Base-by-base conservation (phyloP, 371 early-diverging fungal species). In the Apophysomyces elegans region DNA sequence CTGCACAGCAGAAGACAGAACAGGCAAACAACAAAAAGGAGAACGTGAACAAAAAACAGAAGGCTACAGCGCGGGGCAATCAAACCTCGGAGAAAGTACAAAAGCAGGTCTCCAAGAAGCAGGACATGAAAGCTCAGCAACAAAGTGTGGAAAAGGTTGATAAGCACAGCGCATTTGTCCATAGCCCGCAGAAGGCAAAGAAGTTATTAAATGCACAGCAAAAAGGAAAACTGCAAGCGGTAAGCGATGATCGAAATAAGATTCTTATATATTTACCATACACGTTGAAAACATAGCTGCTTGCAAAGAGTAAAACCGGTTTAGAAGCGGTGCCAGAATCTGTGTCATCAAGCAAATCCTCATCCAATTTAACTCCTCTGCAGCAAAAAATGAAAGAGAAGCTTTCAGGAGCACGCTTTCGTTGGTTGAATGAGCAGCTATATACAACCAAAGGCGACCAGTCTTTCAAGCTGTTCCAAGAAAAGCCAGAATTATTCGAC, bases 381-480 rank as follows among this genome's bases (percentile, higher is more conserved):
- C 95, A 93, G 69, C 83, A 84, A 56, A 90, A 91, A 70, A 95
- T 96, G 94, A 88, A 88, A 61, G 86, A 91, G 65, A 91, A 94
- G 67, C 80, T 94, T 43, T 89, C 88, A 1, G 96, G 94, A 12
- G 92, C 95, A 12, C 86, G 94, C 61, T 97, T 98, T 80, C 90
- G 99, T 8, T 94, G 92, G 92, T 80, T 99, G 67, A 99, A 99
- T 76, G 99, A 99, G 76, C 80, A 91, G 56, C 87, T 99, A 7
- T 99, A 99, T 77, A 98, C 97, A 6, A 90, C 90, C 7, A 80
- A 85, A 0, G 92, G 96, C 39, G 75, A 85, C 16, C 84, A 90
- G 11, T 90, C 96, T 1, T 91, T 89, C 63, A 67, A 82, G 11
- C 74, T 96, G 46, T 94, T 98, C 71, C 86, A 88, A 68, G 81